A percentile compares a stretch with the other conserved stretches of the same genome.
phyloP scores from a whole-genome alignment of 371 early-diverging fungal genomes.

The Mortierella sp. region DNA sequence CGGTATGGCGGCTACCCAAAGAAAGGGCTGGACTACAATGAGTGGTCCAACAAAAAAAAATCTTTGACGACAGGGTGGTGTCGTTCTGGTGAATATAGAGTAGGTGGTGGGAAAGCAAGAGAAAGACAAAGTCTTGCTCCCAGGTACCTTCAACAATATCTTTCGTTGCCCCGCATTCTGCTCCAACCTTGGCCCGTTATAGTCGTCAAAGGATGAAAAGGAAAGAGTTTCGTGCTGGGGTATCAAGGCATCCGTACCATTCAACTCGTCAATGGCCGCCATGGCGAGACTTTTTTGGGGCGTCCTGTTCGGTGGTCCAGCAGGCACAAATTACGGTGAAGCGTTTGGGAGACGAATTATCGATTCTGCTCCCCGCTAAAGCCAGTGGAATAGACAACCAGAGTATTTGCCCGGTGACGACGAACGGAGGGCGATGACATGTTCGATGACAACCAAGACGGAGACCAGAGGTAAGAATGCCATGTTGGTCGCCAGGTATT shows the following conservation, averaged over 20 bases:
- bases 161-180: constrained; percentile 14
- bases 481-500: background rate
- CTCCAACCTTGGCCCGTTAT: constrained; percentile 27
- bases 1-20: too few relatives aligned
- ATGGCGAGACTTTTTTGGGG: background rate
- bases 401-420: background rate
- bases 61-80: background rate
- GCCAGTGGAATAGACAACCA: background rate
- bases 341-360: background rate
- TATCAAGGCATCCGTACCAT: background rate
- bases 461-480: background rate
- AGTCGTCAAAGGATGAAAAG: constrained; percentile 2
- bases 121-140: background rate
- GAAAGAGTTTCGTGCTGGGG: background rate
- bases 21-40: too few relatives aligned
- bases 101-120: background rate
- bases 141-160: background rate
- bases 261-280: background rate
- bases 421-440: background rate
- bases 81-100: background rate
- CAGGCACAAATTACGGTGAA: too few relatives aligned
- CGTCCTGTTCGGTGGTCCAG: background rate
- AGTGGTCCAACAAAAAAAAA: too few relatives aligned
- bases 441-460: constrained; percentile 1
- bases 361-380: constrained; percentile 9